phyloP scores from a whole-genome alignment of 495 filamentous ascomycete species.

The Barbatosphaeria neglecta region DNA sequence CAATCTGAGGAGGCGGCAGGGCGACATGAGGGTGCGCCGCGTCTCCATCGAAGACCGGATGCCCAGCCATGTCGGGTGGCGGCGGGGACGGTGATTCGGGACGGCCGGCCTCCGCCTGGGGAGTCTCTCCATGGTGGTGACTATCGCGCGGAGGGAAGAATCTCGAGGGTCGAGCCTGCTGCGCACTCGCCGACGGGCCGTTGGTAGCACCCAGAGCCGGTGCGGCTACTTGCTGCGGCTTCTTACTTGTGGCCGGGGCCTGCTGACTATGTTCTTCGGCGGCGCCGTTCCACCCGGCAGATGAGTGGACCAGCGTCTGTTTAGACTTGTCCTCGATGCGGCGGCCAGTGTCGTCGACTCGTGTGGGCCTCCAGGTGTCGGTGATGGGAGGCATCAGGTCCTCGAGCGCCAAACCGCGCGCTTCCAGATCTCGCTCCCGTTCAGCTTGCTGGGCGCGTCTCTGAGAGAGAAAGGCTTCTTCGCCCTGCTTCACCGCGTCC shows the following conservation, averaged over 20 bases:
- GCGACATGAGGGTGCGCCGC: slow-evolving; percentile 53
- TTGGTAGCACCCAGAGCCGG: slow-evolving; percentile 7
- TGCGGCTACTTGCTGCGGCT: slow-evolving; percentile 5
- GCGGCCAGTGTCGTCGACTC: slow-evolving; percentile 30
- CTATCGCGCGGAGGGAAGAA: slow-evolving; percentile 56
- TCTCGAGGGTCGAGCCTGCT: slow-evolving; percentile 19
- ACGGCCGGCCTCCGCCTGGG: slow-evolving; percentile 10
- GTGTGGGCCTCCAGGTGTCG: slow-evolving; percentile 54
- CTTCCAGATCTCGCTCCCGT: slow-evolving; percentile 15
- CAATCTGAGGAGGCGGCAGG: slow-evolving; percentile 53
- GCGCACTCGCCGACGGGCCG: slow-evolving; percentile 2
- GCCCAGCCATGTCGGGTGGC: slow-evolving; percentile 57
- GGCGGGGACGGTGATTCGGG: slow-evolving; percentile 54
- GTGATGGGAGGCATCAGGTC: slow-evolving; percentile 38
- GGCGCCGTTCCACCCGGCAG: slow-evolving; percentile 2
- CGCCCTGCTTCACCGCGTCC: slow-evolving; percentile 9
- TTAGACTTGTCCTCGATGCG: slow-evolving; percentile 11
- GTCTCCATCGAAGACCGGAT: slow-evolving; percentile 62
- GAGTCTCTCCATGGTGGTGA: slow-evolving; percentile 12
- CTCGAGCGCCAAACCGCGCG: slow-evolving; percentile 13
- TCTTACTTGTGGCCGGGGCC: slow-evolving; percentile 1
- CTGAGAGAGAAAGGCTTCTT: slow-evolving; percentile 13
- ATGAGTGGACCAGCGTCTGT: slow-evolving; percentile 8
- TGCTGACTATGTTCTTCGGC: slow-evolving; percentile 8
- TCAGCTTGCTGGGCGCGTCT: slow-evolving; percentile 14